phyloP scores from a whole-genome alignment of 1,139 yeast genomes.

The Meyerozyma carpophila region DNA sequence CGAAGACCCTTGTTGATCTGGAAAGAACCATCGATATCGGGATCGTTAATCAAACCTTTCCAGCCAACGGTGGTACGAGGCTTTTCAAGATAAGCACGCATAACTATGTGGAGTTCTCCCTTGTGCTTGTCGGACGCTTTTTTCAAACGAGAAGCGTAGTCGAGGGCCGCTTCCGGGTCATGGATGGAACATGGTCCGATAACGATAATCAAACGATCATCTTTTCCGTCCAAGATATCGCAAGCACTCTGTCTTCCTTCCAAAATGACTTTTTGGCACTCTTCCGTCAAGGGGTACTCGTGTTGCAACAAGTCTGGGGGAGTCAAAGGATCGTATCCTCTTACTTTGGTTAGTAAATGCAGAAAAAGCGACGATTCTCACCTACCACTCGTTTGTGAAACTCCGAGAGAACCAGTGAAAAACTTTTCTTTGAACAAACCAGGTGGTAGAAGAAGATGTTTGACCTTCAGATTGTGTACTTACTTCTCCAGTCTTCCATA shows the following conservation, averaged over 20 bases:
- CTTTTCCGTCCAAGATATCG: conserved; percentile 65
- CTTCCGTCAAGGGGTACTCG: conserved; percentile 68
- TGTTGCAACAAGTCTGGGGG: conserved; percentile 94
- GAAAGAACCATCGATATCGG: conserved; percentile 91
- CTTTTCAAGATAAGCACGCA: conserved; percentile 97
- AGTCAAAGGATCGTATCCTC: conserved; percentile 88
- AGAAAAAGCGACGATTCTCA: not conserved
- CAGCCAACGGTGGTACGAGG: conserved; percentile 99
- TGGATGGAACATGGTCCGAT: conserved; percentile 98
- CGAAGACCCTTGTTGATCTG: conserved; percentile 91
- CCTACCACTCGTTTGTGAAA: not conserved
- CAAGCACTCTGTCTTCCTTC: conserved; percentile 75
- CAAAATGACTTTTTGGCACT: conserved; percentile 56
- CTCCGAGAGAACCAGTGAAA: not conserved
- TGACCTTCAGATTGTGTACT: conserved; percentile 13
- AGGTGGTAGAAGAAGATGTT: too few species aligned
- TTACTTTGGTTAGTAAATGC: conserved; percentile 1
- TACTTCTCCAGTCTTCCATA: conserved; percentile 87
- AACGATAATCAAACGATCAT: conserved; percentile 75
- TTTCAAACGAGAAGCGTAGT: conserved; percentile 68
- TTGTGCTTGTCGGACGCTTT: conserved; percentile 57
- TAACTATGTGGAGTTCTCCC: conserved; percentile 76
- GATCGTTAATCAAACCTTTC: conserved; percentile 97
- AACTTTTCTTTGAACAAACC: not conserved
- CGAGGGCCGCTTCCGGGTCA: conserved; percentile 89